Conservation (phyloP, 1,139 yeast species). For the Geotrichum citri-aurantii region DNA sequence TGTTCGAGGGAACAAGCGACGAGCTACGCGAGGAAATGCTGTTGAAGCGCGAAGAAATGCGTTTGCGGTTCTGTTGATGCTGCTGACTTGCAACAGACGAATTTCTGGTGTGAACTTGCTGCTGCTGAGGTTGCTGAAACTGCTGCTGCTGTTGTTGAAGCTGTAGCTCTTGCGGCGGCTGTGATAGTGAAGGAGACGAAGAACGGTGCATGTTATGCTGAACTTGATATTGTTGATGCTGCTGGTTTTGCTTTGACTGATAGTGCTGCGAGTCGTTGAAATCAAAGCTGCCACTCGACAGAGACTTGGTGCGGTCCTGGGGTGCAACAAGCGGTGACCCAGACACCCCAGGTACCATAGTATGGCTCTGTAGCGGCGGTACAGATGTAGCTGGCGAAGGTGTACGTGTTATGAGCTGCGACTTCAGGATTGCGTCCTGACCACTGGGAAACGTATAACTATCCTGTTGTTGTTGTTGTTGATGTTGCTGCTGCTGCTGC, state of each 20-base stretch:
- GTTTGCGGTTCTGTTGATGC: neutral
- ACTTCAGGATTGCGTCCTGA: neutral
- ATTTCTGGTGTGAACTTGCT: neutral
- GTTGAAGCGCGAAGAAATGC: neutral
- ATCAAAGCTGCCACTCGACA: conserved; percentile 9
- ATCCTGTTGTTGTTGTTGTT: neutral
- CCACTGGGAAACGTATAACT: neutral
- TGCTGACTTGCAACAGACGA: neutral
- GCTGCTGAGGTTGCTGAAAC: neutral
- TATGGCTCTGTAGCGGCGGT: neutral
- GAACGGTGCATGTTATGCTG: neutral
- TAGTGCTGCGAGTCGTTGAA: neutral
- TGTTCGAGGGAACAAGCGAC: conserved; percentile 4
- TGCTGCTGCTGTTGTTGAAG: neutral
- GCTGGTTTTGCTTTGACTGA: neutral
- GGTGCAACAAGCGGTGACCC: neutral
- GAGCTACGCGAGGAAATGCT: conserved; percentile 15
- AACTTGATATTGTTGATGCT: neutral
- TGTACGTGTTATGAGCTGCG: neutral
- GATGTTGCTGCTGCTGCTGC: neutral
- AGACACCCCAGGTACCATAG: neutral
- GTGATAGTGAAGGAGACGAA: neutral
- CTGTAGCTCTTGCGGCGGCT: neutral
- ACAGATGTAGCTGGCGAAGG: conserved; percentile 1
- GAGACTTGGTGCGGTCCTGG: neutral